Evolutionary conservation across 805 yeast species (phyloP).

Genomic region (Wickerhamiella alocasiicola): DNA sequence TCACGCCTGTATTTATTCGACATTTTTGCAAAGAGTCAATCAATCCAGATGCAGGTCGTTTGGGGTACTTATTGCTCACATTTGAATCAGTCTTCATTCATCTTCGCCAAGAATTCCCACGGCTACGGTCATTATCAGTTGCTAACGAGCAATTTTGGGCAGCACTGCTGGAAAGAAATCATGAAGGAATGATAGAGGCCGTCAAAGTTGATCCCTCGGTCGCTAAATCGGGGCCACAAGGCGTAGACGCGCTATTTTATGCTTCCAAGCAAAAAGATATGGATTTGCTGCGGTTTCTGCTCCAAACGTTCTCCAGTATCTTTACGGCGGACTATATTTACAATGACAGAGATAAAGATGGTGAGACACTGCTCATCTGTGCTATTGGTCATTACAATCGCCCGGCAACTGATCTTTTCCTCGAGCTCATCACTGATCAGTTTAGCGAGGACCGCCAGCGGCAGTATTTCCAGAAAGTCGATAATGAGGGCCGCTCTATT

Average conservation of each 20-base stretch:
- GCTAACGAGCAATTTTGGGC: slow-evolving; percentile 44
- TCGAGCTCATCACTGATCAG: slow-evolving; percentile 31
- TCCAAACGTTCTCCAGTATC: slow-evolving; percentile 27
- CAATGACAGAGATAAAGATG: slow-evolving; percentile 44
- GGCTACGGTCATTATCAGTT: slow-evolving; percentile 33
- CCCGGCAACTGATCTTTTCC: slow-evolving; percentile 36
- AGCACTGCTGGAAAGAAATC: background rate
- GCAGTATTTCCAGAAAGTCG: slow-evolving; percentile 39
- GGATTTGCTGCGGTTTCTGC: slow-evolving; percentile 34
- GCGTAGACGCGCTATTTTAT: slow-evolving; percentile 36
- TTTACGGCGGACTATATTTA: slow-evolving; percentile 57
- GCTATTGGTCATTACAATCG: slow-evolving; percentile 47
- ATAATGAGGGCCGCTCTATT: slow-evolving; percentile 43
- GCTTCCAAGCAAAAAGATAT: slow-evolving; percentile 42
- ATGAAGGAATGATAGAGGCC: background rate
- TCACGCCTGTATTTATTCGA: slow-evolving; percentile 2
- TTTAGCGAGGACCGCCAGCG: slow-evolving; percentile 36
- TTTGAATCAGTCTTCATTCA: slow-evolving; percentile 70
- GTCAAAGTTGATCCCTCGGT: slow-evolving; percentile 24
- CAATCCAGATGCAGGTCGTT: slow-evolving; percentile 42
- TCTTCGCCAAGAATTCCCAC: slow-evolving; percentile 34
- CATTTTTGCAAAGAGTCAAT: slow-evolving; percentile 19
- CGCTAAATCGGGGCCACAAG: slow-evolving; percentile 46
- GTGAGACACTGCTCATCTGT: slow-evolving; percentile 44
- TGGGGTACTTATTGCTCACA: slow-evolving; percentile 71